A percentile compares a stretch with the other conserved stretches of the same genome.
Evolutionary conservation across 177 flowering plant species (phyloP).

Genomic region (Vitis hybrid): DNA sequence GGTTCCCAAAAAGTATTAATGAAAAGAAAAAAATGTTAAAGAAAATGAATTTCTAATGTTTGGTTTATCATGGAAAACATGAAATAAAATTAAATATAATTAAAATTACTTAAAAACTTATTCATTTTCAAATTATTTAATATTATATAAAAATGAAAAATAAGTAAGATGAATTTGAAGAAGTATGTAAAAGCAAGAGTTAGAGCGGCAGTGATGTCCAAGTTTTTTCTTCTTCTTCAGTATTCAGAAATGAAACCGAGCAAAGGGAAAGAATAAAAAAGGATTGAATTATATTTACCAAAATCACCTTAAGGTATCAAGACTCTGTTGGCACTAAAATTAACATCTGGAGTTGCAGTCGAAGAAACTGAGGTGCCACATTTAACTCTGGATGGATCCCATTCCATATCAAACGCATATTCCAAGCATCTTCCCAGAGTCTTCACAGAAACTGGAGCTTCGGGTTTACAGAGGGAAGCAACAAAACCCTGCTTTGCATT

Average conservation of each 20-base stretch:
- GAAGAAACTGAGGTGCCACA: slow-evolving; percentile 18
- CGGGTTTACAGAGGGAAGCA: slow-evolving; percentile 15
- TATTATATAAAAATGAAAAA: no score
- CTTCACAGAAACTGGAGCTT: slow-evolving; percentile 12
- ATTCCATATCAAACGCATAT: slow-evolving; percentile 38
- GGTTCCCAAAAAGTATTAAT: not conserved
- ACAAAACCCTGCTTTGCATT: slow-evolving; percentile 16
- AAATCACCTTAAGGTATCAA: slow-evolving; percentile 12
- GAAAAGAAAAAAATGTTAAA: not conserved
- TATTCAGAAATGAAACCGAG: not conserved
- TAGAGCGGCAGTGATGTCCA: not conserved
- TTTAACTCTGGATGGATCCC: slow-evolving; percentile 25
- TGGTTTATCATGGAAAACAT: no score
- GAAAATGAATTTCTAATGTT: no score
- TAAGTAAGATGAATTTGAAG: no score
- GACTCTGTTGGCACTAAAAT: slow-evolving; percentile 1
- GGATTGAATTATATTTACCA: not conserved
- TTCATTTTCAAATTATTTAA: no score
- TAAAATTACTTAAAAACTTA: no score
- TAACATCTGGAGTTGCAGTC: slow-evolving; percentile 16
- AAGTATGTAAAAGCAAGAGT: not conserved
- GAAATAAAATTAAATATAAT: no score
- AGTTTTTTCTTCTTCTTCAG: not conserved
- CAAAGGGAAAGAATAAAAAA: not conserved
- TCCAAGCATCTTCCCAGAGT: slow-evolving; percentile 45